These are phyloP conservation scores for Arctium lappa DNA, from an alignment of 129 eudicot genomes.

Conservation along the genomic window DNA sequence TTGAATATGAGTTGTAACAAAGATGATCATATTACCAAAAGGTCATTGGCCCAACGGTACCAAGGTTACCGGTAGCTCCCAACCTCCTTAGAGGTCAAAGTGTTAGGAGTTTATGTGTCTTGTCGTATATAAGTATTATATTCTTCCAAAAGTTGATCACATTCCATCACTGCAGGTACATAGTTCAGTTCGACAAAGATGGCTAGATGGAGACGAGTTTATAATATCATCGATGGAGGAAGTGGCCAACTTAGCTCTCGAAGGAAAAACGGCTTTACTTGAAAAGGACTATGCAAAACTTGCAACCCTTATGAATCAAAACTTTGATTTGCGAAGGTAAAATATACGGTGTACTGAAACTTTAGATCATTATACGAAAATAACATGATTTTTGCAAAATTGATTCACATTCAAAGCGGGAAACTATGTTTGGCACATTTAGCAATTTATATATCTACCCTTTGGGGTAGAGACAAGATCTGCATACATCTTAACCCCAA, in stretches of 20 bases:
- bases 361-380: not conserved
- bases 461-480: not conserved
- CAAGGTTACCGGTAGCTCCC: not conserved
- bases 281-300: slow-evolving; percentile 64
- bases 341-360: not conserved
- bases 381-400: not conserved
- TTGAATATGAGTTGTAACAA: not conserved
- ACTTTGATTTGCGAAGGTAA: slow-evolving; percentile 95
- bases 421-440: not conserved
- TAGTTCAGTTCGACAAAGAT: slow-evolving; percentile 85
- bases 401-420: not conserved
- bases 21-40: not conserved
- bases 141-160: not conserved
- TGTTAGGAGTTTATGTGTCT: not conserved
- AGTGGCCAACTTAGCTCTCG: slow-evolving; percentile 70
- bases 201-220: slow-evolving; percentile 86
- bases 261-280: slow-evolving; percentile 65
- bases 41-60: not conserved
- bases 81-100: not conserved
- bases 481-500: no score
- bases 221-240: slow-evolving; percentile 71
- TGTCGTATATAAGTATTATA: not conserved
- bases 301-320: slow-evolving; percentile 81
- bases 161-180: slow-evolving; percentile 54
- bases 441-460: not conserved